A percentile compares a stretch with the other conserved stretches of the same genome.
Evolutionary conservation across 2,329 filamentous ascomycete species (phyloP).

Genomic region (Botrytis porri): DNA sequence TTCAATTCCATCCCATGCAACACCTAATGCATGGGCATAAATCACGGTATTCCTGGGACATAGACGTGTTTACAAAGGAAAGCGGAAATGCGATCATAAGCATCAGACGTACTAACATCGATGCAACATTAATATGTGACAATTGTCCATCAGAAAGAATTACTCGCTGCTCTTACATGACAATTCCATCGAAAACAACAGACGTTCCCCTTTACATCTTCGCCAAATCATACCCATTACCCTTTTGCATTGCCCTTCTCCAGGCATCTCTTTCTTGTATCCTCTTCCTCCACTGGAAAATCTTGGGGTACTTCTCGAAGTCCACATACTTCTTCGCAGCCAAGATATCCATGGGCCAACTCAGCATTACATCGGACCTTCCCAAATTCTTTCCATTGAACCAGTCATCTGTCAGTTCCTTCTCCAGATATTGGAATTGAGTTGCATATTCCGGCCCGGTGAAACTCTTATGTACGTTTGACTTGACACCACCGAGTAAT

Average conservation of each 20-base stretch:
- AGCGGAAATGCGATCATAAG: not conserved
- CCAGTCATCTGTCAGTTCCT: conserved; percentile 33
- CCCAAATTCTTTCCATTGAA: conserved; percentile 38
- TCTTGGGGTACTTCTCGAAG: conserved; percentile 35
- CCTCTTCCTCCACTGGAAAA: conserved; percentile 38
- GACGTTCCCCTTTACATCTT: not conserved
- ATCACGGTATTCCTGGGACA: not conserved
- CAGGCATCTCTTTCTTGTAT: conserved; percentile 35
- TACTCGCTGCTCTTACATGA: not conserved
- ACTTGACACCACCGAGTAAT: conserved; percentile 25
- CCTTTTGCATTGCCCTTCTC: conserved; percentile 37
- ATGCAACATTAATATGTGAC: not conserved
- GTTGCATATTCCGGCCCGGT: conserved; percentile 30
- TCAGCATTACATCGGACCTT: conserved; percentile 39
- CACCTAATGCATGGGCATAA: not conserved
- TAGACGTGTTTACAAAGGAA: not conserved
- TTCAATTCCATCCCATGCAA: not conserved
- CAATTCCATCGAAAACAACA: not conserved
- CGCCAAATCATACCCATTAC: conserved; percentile 37
- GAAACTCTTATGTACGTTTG: conserved; percentile 24
- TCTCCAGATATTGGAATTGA: conserved; percentile 29
- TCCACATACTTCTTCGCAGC: conserved; percentile 36
- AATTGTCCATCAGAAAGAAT: not conserved
- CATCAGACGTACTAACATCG: not conserved
- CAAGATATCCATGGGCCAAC: conserved; percentile 39